Base-by-base conservation (phyloP, 2,329 filamentous ascomycete genomes). In the Fusarium concolor region DNA sequence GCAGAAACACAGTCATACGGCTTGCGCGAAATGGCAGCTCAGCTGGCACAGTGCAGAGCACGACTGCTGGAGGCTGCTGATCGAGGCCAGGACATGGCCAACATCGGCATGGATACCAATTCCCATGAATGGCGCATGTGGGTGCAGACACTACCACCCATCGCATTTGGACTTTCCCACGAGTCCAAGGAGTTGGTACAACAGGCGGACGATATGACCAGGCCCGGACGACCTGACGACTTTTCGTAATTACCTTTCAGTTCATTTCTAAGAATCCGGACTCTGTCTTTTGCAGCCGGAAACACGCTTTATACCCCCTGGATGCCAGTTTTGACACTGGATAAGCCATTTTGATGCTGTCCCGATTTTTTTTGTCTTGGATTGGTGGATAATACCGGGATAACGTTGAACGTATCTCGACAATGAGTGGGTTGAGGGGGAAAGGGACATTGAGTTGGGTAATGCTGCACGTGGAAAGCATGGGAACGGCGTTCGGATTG, bases 131-230 rank as follows among this genome's bases (percentile, higher is more conserved):
- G 87, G 87, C 84, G 83, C 65, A 83, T 84, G 74, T 90, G 90
- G 83, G 90, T 86, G 55, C 89, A 91, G 76, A 89, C 87, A 28
- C 81, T 97, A 50, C 92, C 92, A 12, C 92, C 92, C 3, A 89
- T 96, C 70, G 92, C 92, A n/a, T 96, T 96, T 78, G 91, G 93
- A 79, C 91, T 95, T 75, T 93, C 92, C 9, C 86, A 91, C 62
- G 91, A 94, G 79, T 92, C 91, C 51, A 96, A 95, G 82, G 92
- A 92, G 76, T 81, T 93, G 62, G 78, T 79, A 24, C 80, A 83
- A 68, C 76, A 76, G n/a, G 76, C 84, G 12, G 81, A 80, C 56
- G 76, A 76, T 70, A 68, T 82, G 54, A 76, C 74, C 26, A 66
- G 57, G 45, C 57, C 70, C 31, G 59, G 68, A 51, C 77, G 77